Evolutionary conservation across 345 rosid species (phyloP).

Genomic region (Moricandia arvensis): DNA sequence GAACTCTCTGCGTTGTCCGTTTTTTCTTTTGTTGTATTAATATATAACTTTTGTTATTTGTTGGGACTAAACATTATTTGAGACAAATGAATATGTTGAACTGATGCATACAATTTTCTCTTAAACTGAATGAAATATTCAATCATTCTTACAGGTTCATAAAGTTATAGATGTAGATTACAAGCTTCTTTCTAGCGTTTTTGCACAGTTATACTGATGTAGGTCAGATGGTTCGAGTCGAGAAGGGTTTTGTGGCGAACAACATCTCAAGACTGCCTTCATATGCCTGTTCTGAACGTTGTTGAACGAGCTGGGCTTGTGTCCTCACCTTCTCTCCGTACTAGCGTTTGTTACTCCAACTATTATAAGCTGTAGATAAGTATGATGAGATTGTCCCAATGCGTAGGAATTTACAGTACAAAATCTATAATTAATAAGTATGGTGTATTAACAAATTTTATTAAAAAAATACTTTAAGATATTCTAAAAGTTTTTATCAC

Average conservation of each 20-base stretch:
- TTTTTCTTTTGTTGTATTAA: slow-evolving; percentile 26
- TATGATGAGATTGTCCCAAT: no score
- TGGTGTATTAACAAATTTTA: no score
- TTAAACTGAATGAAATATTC: neutral
- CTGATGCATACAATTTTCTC: slow-evolving; percentile 17
- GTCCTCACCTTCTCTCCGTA: no score
- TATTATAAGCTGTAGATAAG: no score
- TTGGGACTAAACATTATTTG: slow-evolving; percentile 25
- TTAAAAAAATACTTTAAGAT: no score
- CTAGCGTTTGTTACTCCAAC: no score
- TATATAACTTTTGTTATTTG: slow-evolving; percentile 30
- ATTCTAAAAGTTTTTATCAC: no score
- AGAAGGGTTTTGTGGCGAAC: neutral
- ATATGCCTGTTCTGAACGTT: no score
- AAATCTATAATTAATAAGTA: no score
- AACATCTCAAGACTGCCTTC: neutral
- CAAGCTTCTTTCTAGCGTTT: neutral
- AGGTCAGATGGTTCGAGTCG: neutral
- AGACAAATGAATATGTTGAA: slow-evolving; percentile 31
- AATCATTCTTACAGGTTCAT: neutral
- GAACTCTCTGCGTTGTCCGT: slow-evolving; percentile 30
- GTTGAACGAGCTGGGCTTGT: no score
- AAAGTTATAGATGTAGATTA: neutral
- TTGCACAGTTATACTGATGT: neutral
- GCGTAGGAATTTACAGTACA: no score